Base-by-base conservation (phyloP, 305 asterid species). In the Fraxinus paxiana region DNA sequence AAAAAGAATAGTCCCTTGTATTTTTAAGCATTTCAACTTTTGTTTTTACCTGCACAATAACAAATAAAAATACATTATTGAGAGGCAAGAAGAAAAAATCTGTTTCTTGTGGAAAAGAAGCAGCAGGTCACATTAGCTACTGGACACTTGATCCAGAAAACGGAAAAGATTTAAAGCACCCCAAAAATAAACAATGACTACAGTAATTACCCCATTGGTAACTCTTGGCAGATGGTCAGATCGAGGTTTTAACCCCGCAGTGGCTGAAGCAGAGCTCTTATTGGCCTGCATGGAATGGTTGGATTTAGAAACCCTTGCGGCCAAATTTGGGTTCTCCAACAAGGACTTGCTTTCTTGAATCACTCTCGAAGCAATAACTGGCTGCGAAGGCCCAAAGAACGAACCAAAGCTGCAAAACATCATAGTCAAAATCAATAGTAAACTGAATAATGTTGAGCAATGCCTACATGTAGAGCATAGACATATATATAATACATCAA, bases 341-440 rank as follows among this genome's bases (percentile, higher is more conserved):
- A 96, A 84, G 46, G 97, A 88, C 88, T 88, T 96, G 96, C 98
- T 96, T 89, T 94, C 98, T 88, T 96, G 94, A 87, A 96, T 92
- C 31, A 96, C 99, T 89, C 99, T 90, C 77, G 87, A 91, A 84
- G 99, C 92, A 86, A 96, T 96, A 85, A 90, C 89, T 15, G 98
- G 98, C 83, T 92, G 94, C 17, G 98, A 93, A 76, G 97, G 98
- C 73, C 99, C 99, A 84, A 96, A 96, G 84, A 96, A 96, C 83
- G 98, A 92, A 69, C 99, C 99, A 85, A 85, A 94, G 83, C 99
- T 96, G 94, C 88, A 90, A 54, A 79, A 80, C 73, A 67, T 70
- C 17, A 34, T 75, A 24, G 26, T 63, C 35, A 77, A 33, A 10
- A 67, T 76, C 35, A 84, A 48, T 51, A 75, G 51, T 37, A 73